These are phyloP conservation scores for Candida sanyaensis DNA, from an alignment of 1,139 yeast species.

Conservation along the genomic window DNA sequence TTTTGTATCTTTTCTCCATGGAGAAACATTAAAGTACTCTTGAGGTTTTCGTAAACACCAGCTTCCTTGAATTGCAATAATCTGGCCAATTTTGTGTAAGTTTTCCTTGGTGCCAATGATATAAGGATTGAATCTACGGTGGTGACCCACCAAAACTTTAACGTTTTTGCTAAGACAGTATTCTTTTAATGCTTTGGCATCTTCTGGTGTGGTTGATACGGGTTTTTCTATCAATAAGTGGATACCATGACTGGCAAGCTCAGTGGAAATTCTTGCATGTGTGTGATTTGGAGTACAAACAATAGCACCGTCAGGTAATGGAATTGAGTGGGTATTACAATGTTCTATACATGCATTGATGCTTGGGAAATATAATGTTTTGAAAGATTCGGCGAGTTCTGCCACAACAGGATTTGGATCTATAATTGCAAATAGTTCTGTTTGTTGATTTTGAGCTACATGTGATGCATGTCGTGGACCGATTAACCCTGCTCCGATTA, in stretches of 20 bases:
- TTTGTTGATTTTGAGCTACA: conserved; percentile 23
- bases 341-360: conserved; percentile 28
- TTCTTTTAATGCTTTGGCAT: conserved; percentile 34
- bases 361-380: conserved; percentile 27
- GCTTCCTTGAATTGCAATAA: conserved; percentile 42
- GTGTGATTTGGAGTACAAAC: conserved; percentile 47
- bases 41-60: conserved; percentile 43
- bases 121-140: conserved; percentile 46
- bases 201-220: conserved; percentile 37
- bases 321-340: conserved; percentile 24
- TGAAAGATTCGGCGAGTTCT: conserved; percentile 25
- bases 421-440: conserved; percentile 35
- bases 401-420: conserved; percentile 32
- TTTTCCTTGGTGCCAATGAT: conserved; percentile 36
- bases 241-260: conserved; percentile 37
- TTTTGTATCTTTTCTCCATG: conserved; percentile 39
- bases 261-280: conserved; percentile 34
- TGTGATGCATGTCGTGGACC: conserved; percentile 47
- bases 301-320: conserved; percentile 44
- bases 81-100: conserved; percentile 29
- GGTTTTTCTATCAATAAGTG: conserved; percentile 46
- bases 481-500: conserved; percentile 43
- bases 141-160: conserved; percentile 44
- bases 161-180: conserved; percentile 27
- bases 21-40: conserved; percentile 36